These are phyloP conservation scores for Sutorius australiensis DNA, from an alignment of 768 basidiomycete genomes.

Conservation along the genomic window DNA sequence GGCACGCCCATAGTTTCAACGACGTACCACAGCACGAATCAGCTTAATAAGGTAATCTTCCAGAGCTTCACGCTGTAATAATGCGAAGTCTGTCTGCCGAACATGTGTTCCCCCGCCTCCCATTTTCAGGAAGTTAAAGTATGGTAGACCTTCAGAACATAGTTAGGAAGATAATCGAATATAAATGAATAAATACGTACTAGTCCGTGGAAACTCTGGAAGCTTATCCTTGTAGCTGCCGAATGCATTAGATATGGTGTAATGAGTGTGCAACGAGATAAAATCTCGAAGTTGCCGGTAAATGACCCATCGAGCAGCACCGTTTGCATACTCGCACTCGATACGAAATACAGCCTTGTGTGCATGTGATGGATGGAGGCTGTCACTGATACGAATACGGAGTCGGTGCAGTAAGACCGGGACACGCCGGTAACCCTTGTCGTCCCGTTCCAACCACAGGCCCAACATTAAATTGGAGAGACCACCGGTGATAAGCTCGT, in stretches of 20 bases:
- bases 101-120: slow-evolving; percentile 52
- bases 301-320: slow-evolving; percentile 89
- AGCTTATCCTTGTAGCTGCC: slow-evolving; percentile 69
- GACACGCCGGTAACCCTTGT: slow-evolving; percentile 77
- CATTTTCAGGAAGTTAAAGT: slow-evolving; percentile 80
- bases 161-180: not conserved
- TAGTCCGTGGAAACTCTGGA: slow-evolving; percentile 89
- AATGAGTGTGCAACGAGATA: slow-evolving; percentile 84
- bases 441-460: slow-evolving; percentile 85
- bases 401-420: slow-evolving; percentile 76
- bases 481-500: slow-evolving; percentile 78
- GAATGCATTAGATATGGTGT: slow-evolving; percentile 79
- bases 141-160: slow-evolving; percentile 63
- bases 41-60: slow-evolving; percentile 87
- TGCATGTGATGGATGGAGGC: slow-evolving; percentile 73
- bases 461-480: slow-evolving; percentile 75
- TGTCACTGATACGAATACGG: slow-evolving; percentile 82
- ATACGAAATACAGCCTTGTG: slow-evolving; percentile 83
- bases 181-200: slow-evolving; percentile 34
- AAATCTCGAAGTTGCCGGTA: slow-evolving; percentile 94
- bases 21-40: slow-evolving; percentile 81
- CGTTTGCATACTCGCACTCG: slow-evolving; percentile 96
- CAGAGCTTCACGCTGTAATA: slow-evolving; percentile 73
- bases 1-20: not conserved
- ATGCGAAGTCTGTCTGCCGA: slow-evolving; percentile 71